Percentiles rank a stretch among this genome's conserved stretches.
These are phyloP conservation scores for Amphichorda felina DNA, from an alignment of 2,329 filamentous ascomycete species.

Conservation along the genomic window DNA sequence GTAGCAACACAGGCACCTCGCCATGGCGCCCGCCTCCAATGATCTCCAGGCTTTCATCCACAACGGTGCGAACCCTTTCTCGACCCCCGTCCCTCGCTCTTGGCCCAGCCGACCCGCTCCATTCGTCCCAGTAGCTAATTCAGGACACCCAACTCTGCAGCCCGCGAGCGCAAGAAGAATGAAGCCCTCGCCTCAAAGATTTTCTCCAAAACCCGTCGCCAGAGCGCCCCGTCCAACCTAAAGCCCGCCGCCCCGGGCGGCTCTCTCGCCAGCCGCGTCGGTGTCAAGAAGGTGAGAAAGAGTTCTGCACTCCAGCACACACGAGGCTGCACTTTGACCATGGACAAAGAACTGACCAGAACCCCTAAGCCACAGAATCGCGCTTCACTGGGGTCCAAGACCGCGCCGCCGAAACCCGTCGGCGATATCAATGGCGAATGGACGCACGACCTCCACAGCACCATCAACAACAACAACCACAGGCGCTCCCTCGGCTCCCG, in stretches of 20 bases:
- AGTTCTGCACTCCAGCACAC: too few relatives aligned
- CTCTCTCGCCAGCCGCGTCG: slow-evolving; percentile 59
- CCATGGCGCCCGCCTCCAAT: slow-evolving; percentile 16
- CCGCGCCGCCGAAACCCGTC: slow-evolving; percentile 22
- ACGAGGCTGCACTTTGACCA: too few relatives aligned
- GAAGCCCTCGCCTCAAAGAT: slow-evolving; percentile 62
- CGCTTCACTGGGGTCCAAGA: slow-evolving; percentile 9
- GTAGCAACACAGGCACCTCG: too few relatives aligned
- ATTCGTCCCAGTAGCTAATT: too few relatives aligned
- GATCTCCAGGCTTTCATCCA: slow-evolving; percentile 46
- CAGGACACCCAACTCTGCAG: too few relatives aligned
- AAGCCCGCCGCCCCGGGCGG: slow-evolving; percentile 31
- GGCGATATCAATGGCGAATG: slow-evolving; percentile 56
- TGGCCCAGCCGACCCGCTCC: too few relatives aligned
- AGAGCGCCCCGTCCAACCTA: slow-evolving; percentile 40
- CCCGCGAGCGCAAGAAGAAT: slow-evolving; percentile 59
- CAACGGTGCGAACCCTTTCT: slow-evolving; percentile 25
- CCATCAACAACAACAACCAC: slow-evolving; percentile 19
- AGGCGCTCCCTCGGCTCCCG: slow-evolving; percentile 32
- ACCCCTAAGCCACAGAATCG: slow-evolving; percentile 15
- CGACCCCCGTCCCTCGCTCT: too few relatives aligned
- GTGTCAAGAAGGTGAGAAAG: slow-evolving; percentile 60
- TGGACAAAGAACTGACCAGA: too few relatives aligned
- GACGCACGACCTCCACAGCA: slow-evolving; percentile 57
- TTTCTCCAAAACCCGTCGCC: slow-evolving; percentile 46